A percentile compares a stretch with the other conserved stretches of the same genome.
phyloP scores from a whole-genome alignment of 2,329 filamentous ascomycete genomes.

The Penicillium corylophilum region DNA sequence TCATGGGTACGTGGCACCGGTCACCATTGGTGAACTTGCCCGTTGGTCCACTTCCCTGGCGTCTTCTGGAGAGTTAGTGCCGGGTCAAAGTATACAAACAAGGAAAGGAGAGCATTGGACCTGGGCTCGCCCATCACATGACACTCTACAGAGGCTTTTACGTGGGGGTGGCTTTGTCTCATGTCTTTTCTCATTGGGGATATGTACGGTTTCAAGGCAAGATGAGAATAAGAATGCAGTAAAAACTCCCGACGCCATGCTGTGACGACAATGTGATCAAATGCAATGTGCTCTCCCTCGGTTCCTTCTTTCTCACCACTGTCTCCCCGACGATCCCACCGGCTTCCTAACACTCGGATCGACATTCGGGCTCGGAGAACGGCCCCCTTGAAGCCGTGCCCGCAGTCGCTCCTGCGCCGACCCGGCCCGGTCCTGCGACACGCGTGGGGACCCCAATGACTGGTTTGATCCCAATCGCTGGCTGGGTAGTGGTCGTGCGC shows the following conservation, averaged over 20 bases:
- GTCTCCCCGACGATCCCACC: slow-evolving; percentile 26
- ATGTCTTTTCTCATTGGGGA: background rate
- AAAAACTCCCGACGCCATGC: slow-evolving; percentile 23
- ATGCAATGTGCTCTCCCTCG: slow-evolving; percentile 3
- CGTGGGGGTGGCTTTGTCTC: background rate
- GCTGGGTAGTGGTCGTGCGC: slow-evolving; percentile 65
- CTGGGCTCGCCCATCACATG: background rate
- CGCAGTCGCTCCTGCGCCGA: slow-evolving; percentile 77
- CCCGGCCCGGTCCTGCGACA: slow-evolving; percentile 29
- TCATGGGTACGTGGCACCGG: background rate
- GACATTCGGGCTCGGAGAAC: slow-evolving; percentile 35
- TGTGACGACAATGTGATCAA: slow-evolving; percentile 14
- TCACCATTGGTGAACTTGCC: background rate
- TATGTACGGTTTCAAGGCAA: slow-evolving; percentile 4
- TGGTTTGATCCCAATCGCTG: slow-evolving; percentile 76
- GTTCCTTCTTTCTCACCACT: slow-evolving; percentile 9
- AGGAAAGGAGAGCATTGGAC: background rate
- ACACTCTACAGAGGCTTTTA: background rate
- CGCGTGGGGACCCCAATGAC: slow-evolving; percentile 41
- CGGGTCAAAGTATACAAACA: background rate
- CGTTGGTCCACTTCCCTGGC: background rate
- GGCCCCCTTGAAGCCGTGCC: slow-evolving; percentile 68
- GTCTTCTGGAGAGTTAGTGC: background rate
- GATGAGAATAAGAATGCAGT: background rate
- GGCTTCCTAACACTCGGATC: slow-evolving; percentile 36